Conservation (phyloP, 345 rosid species). For the Dimocarpus longan region DNA sequence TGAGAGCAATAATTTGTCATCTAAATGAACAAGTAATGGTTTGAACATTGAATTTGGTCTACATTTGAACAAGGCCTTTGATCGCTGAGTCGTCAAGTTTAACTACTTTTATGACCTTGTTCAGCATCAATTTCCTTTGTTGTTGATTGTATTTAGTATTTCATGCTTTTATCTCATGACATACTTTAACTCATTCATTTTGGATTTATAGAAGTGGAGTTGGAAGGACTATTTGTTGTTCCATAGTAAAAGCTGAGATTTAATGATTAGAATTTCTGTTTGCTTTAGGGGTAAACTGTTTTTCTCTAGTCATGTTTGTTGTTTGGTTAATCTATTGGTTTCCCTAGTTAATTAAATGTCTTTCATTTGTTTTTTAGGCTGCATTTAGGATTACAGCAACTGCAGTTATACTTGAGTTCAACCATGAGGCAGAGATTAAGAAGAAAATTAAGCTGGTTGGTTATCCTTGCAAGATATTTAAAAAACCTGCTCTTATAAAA, state of each 20-base stretch:
- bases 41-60: not conserved
- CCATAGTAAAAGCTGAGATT: not conserved
- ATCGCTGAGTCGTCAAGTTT: not conserved
- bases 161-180: not conserved
- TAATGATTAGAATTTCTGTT: no score
- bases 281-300: no score
- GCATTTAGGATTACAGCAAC: slow-evolving; percentile 90
- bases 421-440: slow-evolving; percentile 72
- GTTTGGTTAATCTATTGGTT: no score
- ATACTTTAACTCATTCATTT: not conserved
- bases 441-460: slow-evolving; percentile 93
- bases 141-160: not conserved
- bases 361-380: slow-evolving; percentile 50
- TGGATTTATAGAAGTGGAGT: not conserved
- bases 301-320: not conserved
- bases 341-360: no score
- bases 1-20: not conserved
- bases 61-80: not conserved
- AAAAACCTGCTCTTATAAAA: slow-evolving; percentile 82
- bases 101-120: slow-evolving; percentile 5
- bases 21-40: not conserved
- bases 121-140: not conserved
- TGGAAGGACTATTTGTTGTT: not conserved
- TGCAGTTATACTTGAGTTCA: slow-evolving; percentile 70
- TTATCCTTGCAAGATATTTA: slow-evolving; percentile 85